Evolutionary conservation across 2,329 filamentous ascomycete species (phyloP), one percentile per base, ranked within the genome.

Genomic region (Dothistroma septosporum): DNA sequence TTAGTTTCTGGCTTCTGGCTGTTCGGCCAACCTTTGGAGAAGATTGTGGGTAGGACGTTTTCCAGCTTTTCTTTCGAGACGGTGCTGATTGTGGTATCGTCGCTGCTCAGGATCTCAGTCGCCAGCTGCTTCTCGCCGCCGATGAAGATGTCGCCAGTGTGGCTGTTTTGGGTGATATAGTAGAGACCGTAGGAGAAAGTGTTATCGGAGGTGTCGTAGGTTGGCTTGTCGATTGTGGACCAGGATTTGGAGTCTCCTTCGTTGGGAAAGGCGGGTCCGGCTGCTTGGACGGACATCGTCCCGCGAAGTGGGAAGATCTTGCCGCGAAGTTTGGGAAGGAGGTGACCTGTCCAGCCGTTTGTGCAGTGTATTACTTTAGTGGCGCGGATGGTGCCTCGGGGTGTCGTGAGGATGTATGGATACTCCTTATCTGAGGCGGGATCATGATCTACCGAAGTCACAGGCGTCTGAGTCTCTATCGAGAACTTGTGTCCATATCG

Each of bases 241-340:
- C 65, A 67, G 1, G 62, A 66, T 35, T 63, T 61, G 33, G 55
- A 7, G 4, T 57, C 33, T 9, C 65, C 61, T 49, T 64, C 55
- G 28, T 60, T 50, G 4, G 64, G 49, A 16, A 64, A 58, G 4
- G 62, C 48, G 12, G 62, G 48, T 1, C 62, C 46, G 2, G 61
- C 47, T 41, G 53, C 47, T 37, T 67, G 65, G 0, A 57, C 58
- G 11, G 64, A 64, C 65, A 67, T 67, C 3, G 64, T 66, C 1
- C 64, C 65, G 28, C 62, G 55, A 0, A 67, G 32, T 2, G 65
- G 65, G 35, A 62, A 67, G 37, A 67, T 62, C 47, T 67, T 66
- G 14, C 65, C 65, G 33, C 64, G 59, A 8, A 67, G 53, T 3
- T 59, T 58, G 1, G 65, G 61, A 11, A 67, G 61, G 28, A 67